Evolutionary conservation across 1,139 yeast genomes (phyloP), one percentile per base, ranked within the genome.

Genomic region (Pneumocystis jirovecii): DNA sequence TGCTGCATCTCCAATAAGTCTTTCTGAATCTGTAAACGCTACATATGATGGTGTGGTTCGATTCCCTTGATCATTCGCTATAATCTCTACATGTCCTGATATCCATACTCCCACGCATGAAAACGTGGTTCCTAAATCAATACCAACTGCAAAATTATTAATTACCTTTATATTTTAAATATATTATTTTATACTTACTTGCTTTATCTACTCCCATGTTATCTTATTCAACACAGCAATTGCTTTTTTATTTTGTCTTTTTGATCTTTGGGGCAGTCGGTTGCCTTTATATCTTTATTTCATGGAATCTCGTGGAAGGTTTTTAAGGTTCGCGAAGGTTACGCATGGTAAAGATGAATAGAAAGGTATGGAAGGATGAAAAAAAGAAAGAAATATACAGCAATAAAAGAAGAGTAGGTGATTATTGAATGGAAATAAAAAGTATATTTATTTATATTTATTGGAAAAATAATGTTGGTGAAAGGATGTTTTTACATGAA

Each of bases 1-100:
- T 77, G 96, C 96, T 76, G 96, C 96, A 81, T 90, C 96, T 85
- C 97, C 97, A 77, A 90, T 89, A 78, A 90, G 85, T 84, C 97
- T 89, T 84, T 89, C 96, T 77, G 88, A 88, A 78, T 87, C 86
- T 73, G 95, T 89, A 89, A 89, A 89, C 74, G 96, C 96, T 79
- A 89, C 96, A 83, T 88, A 89, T 71, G 96, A 89, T 76, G 96
- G 96, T 74, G 96, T 89, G 77, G 89, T 93, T 83, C 96, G 86
- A 89, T 89, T 89, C 86, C 96, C 96, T 83, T 89, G 96, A 80
- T 89, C 96, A 40, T 69, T 69, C 79, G 96, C 96, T 80, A 89
- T 89, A 79, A 89, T 89, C 81, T 89, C 97, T 74, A 85, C 85
- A 80, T 93, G 79, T 87, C 90, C 83, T 85, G 87, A 82, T 29